Conservation (phyloP, 768 basidiomycete genomes). For the Trichaptum fuscoviolaceum region DNA sequence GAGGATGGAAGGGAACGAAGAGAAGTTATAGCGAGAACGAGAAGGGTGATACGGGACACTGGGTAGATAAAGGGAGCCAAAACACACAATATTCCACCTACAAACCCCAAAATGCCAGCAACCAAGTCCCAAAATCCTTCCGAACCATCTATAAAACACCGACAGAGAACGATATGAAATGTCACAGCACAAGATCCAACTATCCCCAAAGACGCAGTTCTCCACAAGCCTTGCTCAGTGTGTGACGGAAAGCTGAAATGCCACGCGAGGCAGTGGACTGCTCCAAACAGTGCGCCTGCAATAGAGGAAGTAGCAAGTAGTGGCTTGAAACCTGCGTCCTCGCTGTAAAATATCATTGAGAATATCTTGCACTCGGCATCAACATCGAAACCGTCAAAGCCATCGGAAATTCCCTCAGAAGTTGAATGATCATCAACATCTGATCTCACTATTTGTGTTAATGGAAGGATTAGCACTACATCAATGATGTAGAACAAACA, state of each 20-base stretch:
- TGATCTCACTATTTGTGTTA: no score
- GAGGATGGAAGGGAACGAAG: background rate
- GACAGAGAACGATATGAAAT: conserved; percentile 30
- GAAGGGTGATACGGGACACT: background rate
- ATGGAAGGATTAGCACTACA: no score
- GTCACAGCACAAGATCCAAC: background rate
- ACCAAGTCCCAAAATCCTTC: no score
- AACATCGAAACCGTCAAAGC: no score
- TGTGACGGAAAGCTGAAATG: conserved; percentile 5
- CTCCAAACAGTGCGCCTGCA: conserved; percentile 18
- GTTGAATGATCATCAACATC: no score
- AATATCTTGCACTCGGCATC: background rate
- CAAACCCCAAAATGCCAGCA: no score
- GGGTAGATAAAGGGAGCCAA: conserved; percentile 18
- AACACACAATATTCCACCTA: no score
- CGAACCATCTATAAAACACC: no score
- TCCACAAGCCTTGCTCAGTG: conserved; percentile 1
- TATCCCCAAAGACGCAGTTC: background rate
- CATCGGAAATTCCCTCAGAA: no score
- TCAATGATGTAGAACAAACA: no score
- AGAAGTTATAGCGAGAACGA: conserved; percentile 5
- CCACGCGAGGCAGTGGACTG: conserved; percentile 2
- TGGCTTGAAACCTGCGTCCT: background rate
- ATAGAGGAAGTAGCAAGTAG: background rate
- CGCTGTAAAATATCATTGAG: background rate